These are phyloP conservation scores for Cladosporium colombiae DNA, from an alignment of 2,329 filamentous ascomycete species.

Conservation along the genomic window DNA sequence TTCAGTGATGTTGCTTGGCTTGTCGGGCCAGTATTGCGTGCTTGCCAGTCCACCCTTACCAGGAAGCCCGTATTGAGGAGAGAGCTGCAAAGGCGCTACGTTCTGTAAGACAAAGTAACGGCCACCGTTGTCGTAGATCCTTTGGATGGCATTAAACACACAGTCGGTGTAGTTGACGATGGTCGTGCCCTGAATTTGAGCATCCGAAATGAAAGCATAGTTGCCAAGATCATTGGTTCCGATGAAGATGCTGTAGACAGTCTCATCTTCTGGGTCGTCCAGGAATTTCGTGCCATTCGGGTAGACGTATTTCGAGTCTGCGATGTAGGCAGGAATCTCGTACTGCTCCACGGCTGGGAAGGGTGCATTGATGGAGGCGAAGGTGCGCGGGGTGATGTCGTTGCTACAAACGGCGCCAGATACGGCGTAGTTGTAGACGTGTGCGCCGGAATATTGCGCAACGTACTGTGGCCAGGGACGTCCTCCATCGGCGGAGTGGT, in stretches of 20 bases:
- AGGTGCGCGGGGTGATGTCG: constrained; percentile 60
- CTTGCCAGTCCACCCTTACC: constrained; percentile 46
- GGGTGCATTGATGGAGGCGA: constrained; percentile 51
- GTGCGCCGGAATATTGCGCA: constrained; percentile 58
- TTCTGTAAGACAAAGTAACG: constrained; percentile 74
- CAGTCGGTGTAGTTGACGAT: constrained; percentile 68
- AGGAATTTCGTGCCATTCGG: constrained; percentile 45
- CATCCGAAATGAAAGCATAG: constrained; percentile 65
- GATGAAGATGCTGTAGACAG: constrained; percentile 76
- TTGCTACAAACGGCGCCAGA: constrained; percentile 73
- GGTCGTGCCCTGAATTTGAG: constrained; percentile 59
- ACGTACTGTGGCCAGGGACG: constrained; percentile 70
- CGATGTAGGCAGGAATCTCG: constrained; percentile 50
- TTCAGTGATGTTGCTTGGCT: constrained; percentile 51
- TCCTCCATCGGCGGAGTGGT: constrained; percentile 63
- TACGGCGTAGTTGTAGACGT: constrained; percentile 60
- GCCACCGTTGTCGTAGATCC: constrained; percentile 65
- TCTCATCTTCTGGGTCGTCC: constrained; percentile 55
- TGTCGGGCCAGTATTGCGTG: constrained; percentile 52
- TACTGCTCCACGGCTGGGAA: constrained; percentile 57
- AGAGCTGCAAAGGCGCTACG: constrained; percentile 64
- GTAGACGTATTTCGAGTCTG: constrained; percentile 40
- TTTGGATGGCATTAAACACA: constrained; percentile 63
- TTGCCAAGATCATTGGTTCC: constrained; percentile 77
- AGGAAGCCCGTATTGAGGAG: constrained; percentile 64